A percentile compares a stretch with the other conserved stretches of the same genome.
Conservation (phyloP, 306 rosid genomes). For the Dalbergia oliveri region DNA sequence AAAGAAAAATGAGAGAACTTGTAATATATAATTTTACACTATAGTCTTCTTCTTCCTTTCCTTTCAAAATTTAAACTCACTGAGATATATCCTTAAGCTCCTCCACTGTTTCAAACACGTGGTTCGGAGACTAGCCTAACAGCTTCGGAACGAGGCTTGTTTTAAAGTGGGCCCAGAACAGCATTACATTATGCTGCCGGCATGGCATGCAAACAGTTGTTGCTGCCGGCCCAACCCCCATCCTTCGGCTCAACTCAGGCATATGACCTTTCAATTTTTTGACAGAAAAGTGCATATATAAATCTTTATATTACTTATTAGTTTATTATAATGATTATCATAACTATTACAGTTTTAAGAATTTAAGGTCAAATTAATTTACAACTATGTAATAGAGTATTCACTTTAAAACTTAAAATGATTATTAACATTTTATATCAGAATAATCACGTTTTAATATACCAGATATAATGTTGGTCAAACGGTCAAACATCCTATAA, state of each 20-base stretch:
- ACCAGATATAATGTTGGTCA: background rate
- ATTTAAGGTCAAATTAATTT: background rate
- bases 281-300: no score
- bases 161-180: slow-evolving; percentile 41
- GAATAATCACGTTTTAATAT: no score
- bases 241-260: background rate
- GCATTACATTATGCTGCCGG: slow-evolving; percentile 50
- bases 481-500: background rate
- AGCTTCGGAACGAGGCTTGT: slow-evolving; percentile 32
- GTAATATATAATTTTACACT: no score
- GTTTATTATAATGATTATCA: background rate
- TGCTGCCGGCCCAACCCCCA: slow-evolving; percentile 61
- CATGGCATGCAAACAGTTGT: slow-evolving; percentile 45
- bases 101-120: slow-evolving; percentile 52
- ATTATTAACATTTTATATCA: background rate
- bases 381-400: background rate
- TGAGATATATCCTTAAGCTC: no score
- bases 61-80: no score
- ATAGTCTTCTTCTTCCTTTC: no score
- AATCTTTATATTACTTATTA: background rate
- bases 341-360: no score
- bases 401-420: slow-evolving; percentile 6
- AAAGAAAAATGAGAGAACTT: no score
- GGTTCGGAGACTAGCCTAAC: slow-evolving; percentile 58
- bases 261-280: background rate